phyloP scores from a whole-genome alignment of 2,329 filamentous ascomycete genomes.

The Talaromyces sp. region DNA sequence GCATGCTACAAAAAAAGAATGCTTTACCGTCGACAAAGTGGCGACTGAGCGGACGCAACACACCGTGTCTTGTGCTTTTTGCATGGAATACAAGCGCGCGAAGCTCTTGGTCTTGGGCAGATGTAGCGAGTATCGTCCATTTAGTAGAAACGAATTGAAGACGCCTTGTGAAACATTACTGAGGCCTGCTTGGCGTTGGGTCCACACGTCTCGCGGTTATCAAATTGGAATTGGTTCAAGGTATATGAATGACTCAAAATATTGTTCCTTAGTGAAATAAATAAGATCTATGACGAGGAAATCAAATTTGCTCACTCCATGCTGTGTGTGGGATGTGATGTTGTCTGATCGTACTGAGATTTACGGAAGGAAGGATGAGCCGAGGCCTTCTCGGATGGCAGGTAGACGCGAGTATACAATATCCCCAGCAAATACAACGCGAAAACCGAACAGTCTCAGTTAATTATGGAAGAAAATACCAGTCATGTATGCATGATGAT shows the following conservation, averaged over 20 bases:
- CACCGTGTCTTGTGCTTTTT: constrained; percentile 10
- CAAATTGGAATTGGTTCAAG: background rate
- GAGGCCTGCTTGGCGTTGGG: background rate
- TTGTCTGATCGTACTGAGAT: background rate
- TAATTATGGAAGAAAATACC: background rate
- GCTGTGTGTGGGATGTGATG: background rate
- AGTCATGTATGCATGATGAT: background rate
- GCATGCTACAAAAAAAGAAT: background rate
- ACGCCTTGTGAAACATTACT: background rate
- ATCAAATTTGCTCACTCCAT: background rate
- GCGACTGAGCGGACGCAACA: constrained; percentile 3
- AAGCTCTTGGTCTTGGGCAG: constrained; percentile 6
- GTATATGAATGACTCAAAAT: background rate
- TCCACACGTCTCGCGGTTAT: background rate
- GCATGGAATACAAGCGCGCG: constrained; percentile 6
- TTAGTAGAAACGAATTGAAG: background rate
- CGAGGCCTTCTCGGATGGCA: constrained; percentile 7
- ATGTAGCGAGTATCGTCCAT: constrained; percentile 4
- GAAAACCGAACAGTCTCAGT: background rate
- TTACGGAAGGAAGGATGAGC: constrained; percentile 5
- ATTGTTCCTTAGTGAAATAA: background rate
- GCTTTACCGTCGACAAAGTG: constrained; percentile 7
- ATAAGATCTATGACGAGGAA: too few relatives aligned
- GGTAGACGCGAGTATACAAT: background rate
- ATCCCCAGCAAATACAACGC: background rate